These are phyloP conservation scores for Phytophthora foliorum DNA, from an alignment of 352 stramenopile species.

Conservation along the genomic window DNA sequence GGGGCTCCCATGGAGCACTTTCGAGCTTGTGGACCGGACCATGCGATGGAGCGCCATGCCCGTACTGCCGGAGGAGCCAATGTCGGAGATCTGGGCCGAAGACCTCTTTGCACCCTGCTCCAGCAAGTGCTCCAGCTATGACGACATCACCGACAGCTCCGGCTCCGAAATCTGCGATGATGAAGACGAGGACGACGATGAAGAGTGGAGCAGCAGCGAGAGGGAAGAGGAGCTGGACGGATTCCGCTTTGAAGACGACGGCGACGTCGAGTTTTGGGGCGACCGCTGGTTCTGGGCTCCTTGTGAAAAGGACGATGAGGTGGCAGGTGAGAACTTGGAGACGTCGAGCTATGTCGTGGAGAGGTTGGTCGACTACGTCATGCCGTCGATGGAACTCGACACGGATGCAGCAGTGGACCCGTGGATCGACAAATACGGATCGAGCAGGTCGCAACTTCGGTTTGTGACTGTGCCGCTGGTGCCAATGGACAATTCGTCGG, in stretches of 20 bases:
- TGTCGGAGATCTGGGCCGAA: constrained; percentile 29
- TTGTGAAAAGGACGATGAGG: neutral
- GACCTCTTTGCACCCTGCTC: constrained; percentile 32
- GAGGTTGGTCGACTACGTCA: constrained; percentile 30
- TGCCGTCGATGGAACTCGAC: constrained; percentile 37
- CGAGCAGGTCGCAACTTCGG: constrained; percentile 23
- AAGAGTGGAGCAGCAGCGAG: constrained; percentile 30
- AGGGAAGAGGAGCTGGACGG: constrained; percentile 28
- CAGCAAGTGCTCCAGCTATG: constrained; percentile 13
- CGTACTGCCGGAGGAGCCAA: constrained; percentile 1
- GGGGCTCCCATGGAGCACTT: constrained; percentile 23
- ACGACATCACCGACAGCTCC: constrained; percentile 32
- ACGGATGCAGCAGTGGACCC: constrained; percentile 14
- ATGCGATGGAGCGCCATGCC: constrained; percentile 24
- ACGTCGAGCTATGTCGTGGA: constrained; percentile 12
- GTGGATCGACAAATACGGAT: constrained; percentile 42
- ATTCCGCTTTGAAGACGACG: constrained; percentile 22
- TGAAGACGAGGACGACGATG: constrained; percentile 22
- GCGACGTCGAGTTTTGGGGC: constrained; percentile 25
- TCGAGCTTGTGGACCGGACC: constrained; percentile 23
- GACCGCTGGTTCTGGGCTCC: constrained; percentile 34
- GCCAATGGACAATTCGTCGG: constrained; percentile 8
- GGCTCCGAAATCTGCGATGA: constrained; percentile 33
- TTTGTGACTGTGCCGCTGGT: constrained; percentile 21
- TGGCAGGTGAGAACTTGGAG: neutral